phyloP scores from a whole-genome alignment of 2,329 filamentous ascomycete species.

The Neopestalotiopsis sp. region DNA sequence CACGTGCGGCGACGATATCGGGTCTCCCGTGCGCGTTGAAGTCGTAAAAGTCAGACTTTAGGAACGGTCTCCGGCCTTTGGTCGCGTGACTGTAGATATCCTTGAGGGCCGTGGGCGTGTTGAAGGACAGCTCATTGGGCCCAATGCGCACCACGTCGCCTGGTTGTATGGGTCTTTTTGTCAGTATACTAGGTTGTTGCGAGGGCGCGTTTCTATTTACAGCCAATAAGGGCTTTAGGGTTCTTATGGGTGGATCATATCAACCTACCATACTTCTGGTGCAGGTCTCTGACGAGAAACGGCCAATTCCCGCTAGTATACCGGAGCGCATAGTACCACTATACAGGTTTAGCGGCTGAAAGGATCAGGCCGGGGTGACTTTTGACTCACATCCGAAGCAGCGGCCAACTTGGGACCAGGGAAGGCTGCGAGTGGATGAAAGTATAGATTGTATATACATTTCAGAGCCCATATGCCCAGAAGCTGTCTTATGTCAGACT shows the following conservation, averaged over 20 bases:
- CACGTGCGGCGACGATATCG: conserved; percentile 18
- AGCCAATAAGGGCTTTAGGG: no score
- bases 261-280: conserved; percentile 11
- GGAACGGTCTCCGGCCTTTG: conserved; percentile 20
- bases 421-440: neutral
- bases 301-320: conserved; percentile 12
- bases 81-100: conserved; percentile 38
- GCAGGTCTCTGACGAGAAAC: neutral
- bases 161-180: neutral
- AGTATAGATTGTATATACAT: conserved; percentile 8
- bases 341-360: neutral
- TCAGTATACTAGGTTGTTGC: neutral
- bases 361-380: neutral
- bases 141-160: conserved; percentile 36
- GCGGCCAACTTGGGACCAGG: neutral
- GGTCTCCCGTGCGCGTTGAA: neutral
- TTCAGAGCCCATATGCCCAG: neutral
- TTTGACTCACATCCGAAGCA: neutral
- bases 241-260: no score
- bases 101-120: conserved; percentile 34
- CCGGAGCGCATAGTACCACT: conserved; percentile 8
- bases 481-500: neutral
- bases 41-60: conserved; percentile 24
- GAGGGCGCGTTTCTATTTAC: no score
- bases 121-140: conserved; percentile 42